These are phyloP conservation scores for Collybia mongolica DNA, from an alignment of 768 basidiomycete genomes.

Conservation along the genomic window DNA sequence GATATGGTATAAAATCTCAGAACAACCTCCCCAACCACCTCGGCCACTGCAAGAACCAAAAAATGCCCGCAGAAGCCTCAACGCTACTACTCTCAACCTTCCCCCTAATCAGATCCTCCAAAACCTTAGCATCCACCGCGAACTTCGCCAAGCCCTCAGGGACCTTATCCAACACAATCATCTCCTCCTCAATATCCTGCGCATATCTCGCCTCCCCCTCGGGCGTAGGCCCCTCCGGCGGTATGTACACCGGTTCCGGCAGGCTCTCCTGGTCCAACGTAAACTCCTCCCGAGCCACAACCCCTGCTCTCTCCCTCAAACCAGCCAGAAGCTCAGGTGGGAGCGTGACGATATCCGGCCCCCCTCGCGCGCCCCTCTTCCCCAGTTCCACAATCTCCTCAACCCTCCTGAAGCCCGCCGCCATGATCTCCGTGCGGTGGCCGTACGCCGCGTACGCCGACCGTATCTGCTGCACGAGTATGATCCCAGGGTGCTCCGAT, in stretches of 20 bases:
- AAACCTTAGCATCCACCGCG: slow-evolving; percentile 26
- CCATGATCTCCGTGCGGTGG: slow-evolving; percentile 28
- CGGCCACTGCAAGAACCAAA: too few species aligned
- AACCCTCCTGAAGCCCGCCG: slow-evolving; percentile 30
- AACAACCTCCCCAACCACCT: not conserved
- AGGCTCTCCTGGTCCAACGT: not conserved
- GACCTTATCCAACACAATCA: slow-evolving; percentile 31
- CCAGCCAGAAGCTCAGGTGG: slow-evolving; percentile 30
- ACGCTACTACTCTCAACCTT: slow-evolving; percentile 6
- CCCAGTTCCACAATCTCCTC: slow-evolving; percentile 31
- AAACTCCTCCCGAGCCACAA: too few species aligned
- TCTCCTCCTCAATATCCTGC: slow-evolving; percentile 21
- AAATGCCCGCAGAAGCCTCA: not conserved
- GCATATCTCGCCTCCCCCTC: slow-evolving; percentile 18
- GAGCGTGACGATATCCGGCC: slow-evolving; percentile 31
- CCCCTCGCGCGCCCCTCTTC: slow-evolving; percentile 21
- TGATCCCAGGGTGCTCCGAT: slow-evolving; percentile 28
- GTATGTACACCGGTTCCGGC: slow-evolving; percentile 10
- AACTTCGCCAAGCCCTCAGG: slow-evolving; percentile 35
- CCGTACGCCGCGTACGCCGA: slow-evolving; percentile 21
- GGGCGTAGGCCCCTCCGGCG: slow-evolving; percentile 4
- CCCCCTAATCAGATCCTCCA: slow-evolving; percentile 21
- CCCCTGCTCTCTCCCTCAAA: slow-evolving; percentile 15
- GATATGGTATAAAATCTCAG: too few species aligned
- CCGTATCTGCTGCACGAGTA: slow-evolving; percentile 27